Conservation (phyloP, 208 protist genomes). For the Crithidia thermophila region DNA sequence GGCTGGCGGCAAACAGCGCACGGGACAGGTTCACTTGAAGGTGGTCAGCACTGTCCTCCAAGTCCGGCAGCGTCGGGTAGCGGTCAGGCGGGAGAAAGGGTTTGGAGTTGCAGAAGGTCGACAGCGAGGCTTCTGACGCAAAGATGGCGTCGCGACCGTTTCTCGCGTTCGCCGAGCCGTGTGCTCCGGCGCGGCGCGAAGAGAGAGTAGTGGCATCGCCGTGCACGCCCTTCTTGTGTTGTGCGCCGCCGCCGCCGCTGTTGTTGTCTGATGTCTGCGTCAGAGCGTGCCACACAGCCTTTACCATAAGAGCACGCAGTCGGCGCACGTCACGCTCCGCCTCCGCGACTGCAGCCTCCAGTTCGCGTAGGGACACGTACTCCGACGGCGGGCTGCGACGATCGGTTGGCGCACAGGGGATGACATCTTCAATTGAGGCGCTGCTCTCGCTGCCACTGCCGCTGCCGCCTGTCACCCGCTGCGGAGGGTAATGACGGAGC, state of each 20-base stretch:
- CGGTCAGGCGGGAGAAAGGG: constrained; percentile 46
- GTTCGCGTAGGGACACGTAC: constrained; percentile 22
- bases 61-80: constrained; percentile 32
- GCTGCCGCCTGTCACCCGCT: background rate
- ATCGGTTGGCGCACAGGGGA: background rate
- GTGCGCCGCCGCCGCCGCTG: background rate
- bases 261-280: constrained; percentile 1
- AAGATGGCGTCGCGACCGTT: background rate
- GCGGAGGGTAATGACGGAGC: background rate
- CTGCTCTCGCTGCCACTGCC: constrained; percentile 15
- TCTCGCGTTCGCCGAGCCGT: no score
- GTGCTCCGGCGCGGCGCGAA: no score
- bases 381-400: background rate
- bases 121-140: background rate
- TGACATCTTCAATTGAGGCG: constrained; percentile 25
- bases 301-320: constrained; percentile 48
- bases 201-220: no score
- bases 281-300: constrained; percentile 69
- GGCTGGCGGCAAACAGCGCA: constrained; percentile 25
- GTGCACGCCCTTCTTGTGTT: no score
- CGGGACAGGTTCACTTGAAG: constrained; percentile 35
- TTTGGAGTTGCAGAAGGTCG: constrained; percentile 12
- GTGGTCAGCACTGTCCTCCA: constrained; percentile 22
- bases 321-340: constrained; percentile 45
- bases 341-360: constrained; percentile 38